Base-by-base conservation (phyloP, 768 basidiomycete species). In the Suillus decipiens region DNA sequence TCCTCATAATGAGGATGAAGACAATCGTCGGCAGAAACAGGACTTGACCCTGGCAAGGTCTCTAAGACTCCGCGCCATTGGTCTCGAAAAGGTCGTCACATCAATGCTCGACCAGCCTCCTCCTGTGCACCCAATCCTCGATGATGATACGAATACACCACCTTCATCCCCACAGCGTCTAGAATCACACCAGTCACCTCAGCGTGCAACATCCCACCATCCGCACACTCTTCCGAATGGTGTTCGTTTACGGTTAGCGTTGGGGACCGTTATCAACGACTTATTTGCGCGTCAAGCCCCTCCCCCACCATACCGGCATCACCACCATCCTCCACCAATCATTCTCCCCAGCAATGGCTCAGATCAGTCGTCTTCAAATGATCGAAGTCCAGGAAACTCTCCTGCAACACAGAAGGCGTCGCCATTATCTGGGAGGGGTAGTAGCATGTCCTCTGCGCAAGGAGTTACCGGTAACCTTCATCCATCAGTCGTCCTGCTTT, bases 101-200 rank as follows among this genome's bases (percentile, higher is more conserved):
- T 82, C 87, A 51, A 93, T 94, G 90, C 84, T 94, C 15, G 86
- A 87, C 61, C 90, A 93, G 66, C 89, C 89, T 0, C 92, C 92
- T 2, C 83, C 85, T 0, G 75, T 86, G 14, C 85, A 85, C 45
- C 84, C 85, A 5, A 75, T 82, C 41, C 80, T 83, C 47, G 84
- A 82, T 39, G 86, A 86, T 33, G 87, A 85, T 64, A 66, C 78
- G 14, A 72, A 80, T 53, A 81, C 84, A 2, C 82, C 84, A 43
- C 84, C 84, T 9, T 81, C 80, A 2, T 84, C 83, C 6, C 85
- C 86, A 9, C 81, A 70, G 67, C 79, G 68, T 64, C 77, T 66
- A 65, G 66, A 63, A 45, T 56, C 57, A 28, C 70, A 60, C 1
- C n/a, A 41, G 2, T 31, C 62, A 31, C 36, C 61, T 60, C 64